Evolutionary conservation across 1,284 basidiomycete species (phyloP), one percentile per base, ranked within the genome.

Genomic region (Cryptococcus floricola): DNA sequence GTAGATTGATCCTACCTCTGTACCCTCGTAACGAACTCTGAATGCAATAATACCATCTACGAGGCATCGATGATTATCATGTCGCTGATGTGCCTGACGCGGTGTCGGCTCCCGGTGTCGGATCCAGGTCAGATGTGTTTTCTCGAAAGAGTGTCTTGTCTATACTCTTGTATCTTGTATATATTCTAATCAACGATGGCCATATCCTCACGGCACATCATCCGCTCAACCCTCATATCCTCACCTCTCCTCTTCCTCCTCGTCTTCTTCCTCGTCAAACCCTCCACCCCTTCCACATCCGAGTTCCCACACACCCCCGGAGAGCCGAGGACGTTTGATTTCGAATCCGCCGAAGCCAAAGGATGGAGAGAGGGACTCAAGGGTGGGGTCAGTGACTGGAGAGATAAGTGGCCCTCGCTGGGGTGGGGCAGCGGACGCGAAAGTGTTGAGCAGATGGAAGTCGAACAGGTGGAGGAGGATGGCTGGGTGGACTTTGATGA

Each of bases 401-500:
- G 25, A 43, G 19, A 38, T 44, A 48, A 42, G 38, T 52, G 18
- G 45, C 31, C 48, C 43, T 42, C 48, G 50, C 23, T 44, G 48
- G 48, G 39, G 31, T 25, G 42, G 52, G 44, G 16, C 12, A 18
- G 47, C 14, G 14, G 8, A 27, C n/a, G 23, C 23, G 23, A 16
- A 23, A 37, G 8, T 7, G 25, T 7, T 27, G 37, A 14, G 18
- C 18, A 7, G 27, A 7, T 14, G 39, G 49, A 42, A 16, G 42
- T 19, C 47, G 39, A 18, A 47, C 39, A 38, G 7, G 39, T 16
- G 7, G 53, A 56, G 18, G 48, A 38, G 19, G 66, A 67, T 50
- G 48, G 56, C 3, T 62, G 57, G 61, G 52, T 70, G 23, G 60
- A 67, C 56, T 48, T 68, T 23, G 60, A 58, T 19, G 53, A 49